A percentile compares a stretch with the other conserved stretches of the same genome.
phyloP scores from a whole-genome alignment of 208 protist species.

The Sergeia podlipaevii region DNA sequence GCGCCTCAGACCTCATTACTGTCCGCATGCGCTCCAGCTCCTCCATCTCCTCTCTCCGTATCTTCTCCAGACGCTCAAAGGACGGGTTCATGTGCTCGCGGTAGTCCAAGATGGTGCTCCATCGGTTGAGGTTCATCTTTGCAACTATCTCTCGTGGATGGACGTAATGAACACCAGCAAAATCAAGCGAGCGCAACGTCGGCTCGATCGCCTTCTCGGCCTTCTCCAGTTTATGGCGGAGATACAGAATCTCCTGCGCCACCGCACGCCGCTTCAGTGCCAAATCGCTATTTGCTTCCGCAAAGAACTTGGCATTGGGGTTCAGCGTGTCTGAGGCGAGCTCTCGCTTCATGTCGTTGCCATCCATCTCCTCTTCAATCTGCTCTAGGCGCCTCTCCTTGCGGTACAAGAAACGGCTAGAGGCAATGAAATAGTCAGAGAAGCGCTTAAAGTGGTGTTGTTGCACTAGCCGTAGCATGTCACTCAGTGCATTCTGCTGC shows the following conservation, averaged over 20 bases:
- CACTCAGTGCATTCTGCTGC: conserved; percentile 74
- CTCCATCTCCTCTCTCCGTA: conserved; percentile 27
- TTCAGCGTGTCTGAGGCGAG: conserved; percentile 67
- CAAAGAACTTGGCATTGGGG: conserved; percentile 69
- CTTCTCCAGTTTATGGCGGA: conserved; percentile 60
- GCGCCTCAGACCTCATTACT: conserved; percentile 8
- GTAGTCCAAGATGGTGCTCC: conserved; percentile 79
- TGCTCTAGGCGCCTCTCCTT: conserved; percentile 70
- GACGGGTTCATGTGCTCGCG: conserved; percentile 44
- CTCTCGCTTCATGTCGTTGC: conserved; percentile 74
- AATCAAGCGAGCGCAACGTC: conserved; percentile 67
- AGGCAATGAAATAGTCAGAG: conserved; percentile 87
- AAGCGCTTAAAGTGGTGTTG: conserved; percentile 85
- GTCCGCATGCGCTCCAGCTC: conserved; percentile 11
- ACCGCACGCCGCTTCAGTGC: conserved; percentile 48
- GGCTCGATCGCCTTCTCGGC: conserved; percentile 66
- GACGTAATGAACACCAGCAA: conserved; percentile 61
- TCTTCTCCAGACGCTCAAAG: conserved; percentile 24
- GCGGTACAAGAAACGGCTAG: conserved; percentile 80
- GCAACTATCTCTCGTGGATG: conserved; percentile 77
- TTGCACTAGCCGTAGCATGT: conserved; percentile 78
- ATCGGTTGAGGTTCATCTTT: conserved; percentile 81
- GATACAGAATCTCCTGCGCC: conserved; percentile 59
- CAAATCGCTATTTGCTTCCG: conserved; percentile 58
- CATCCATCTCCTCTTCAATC: conserved; percentile 68